A percentile compares a stretch with the other conserved stretches of the same genome.
phyloP scores from a whole-genome alignment of 2,329 filamentous ascomycete species.

The Xylaria hypoxylon region DNA sequence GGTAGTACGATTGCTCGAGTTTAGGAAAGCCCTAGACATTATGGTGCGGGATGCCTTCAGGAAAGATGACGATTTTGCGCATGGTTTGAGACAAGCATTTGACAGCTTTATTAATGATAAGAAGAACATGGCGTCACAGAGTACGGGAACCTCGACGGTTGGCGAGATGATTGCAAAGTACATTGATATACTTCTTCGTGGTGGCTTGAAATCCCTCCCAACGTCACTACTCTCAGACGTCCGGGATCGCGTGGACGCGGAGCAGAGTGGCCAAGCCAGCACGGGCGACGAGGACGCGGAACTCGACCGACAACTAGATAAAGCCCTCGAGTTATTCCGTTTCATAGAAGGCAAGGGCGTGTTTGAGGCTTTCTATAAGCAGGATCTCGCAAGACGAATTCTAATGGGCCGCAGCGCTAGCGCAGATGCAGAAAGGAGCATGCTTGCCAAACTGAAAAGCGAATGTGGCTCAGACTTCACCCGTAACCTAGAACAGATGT shows the following conservation, averaged over 20 bases:
- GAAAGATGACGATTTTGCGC: slow-evolving; percentile 79
- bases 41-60: slow-evolving; percentile 82
- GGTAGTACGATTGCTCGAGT: slow-evolving; percentile 82
- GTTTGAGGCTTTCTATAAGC: slow-evolving; percentile 99
- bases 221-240: slow-evolving; percentile 72
- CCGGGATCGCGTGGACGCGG: slow-evolving; percentile 67
- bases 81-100: slow-evolving; percentile 86
- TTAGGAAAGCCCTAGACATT: slow-evolving; percentile 82
- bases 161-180: slow-evolving; percentile 99
- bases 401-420: slow-evolving; percentile 94
- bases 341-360: slow-evolving; percentile 98
- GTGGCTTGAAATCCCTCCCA: slow-evolving; percentile 86
- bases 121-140: slow-evolving; percentile 76
- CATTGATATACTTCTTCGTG: slow-evolving; percentile 87
- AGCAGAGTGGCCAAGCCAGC: slow-evolving; percentile 72
- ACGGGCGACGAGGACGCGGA: slow-evolving; percentile 91
- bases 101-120: slow-evolving; percentile 93
- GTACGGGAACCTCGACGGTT: slow-evolving; percentile 89
- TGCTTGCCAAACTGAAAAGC: slow-evolving; percentile 89
- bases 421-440: slow-evolving; percentile 93
- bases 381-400: slow-evolving; percentile 88
- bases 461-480: slow-evolving; percentile 96
- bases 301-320: slow-evolving; percentile 90
- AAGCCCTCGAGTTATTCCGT: slow-evolving; percentile 92
- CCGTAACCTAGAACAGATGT: slow-evolving; percentile 98